These are phyloP conservation scores for Leptographium wingfieldii DNA, from an alignment of 2,329 filamentous ascomycete genomes.

Conservation along the genomic window DNA sequence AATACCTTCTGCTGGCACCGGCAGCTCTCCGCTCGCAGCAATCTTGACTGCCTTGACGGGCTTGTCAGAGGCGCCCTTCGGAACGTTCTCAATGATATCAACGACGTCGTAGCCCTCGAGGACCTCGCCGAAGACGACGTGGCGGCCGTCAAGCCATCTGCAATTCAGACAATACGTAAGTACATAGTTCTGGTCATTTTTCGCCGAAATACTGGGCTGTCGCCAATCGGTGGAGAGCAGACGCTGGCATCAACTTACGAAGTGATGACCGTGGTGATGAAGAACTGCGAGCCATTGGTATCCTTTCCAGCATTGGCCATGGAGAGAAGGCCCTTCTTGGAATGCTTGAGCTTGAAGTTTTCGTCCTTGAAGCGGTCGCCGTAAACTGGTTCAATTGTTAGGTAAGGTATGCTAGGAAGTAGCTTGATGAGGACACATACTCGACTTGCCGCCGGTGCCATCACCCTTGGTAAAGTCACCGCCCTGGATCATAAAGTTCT, in stretches of 20 bases:
- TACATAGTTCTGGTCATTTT: not conserved
- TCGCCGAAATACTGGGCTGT: not conserved
- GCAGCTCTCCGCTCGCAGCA: slow-evolving; percentile 70
- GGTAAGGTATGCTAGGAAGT: not conserved
- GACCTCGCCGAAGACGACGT: slow-evolving; percentile 84
- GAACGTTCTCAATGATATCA: slow-evolving; percentile 61
- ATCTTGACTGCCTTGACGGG: slow-evolving; percentile 61
- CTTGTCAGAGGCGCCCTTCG: slow-evolving; percentile 55
- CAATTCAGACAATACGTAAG: slow-evolving; percentile 5
- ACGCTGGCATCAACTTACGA: slow-evolving; percentile 34
- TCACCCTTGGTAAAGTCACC: slow-evolving; percentile 79
- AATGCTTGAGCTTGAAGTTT: slow-evolving; percentile 94
- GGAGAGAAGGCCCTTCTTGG: slow-evolving; percentile 69
- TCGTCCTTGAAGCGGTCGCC: slow-evolving; percentile 74
- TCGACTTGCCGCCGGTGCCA: slow-evolving; percentile 75
- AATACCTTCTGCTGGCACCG: slow-evolving; percentile 83
- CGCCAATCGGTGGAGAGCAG: not conserved
- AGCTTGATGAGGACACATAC: slow-evolving; percentile 31
- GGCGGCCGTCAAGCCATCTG: slow-evolving; percentile 70
- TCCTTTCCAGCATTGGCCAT: slow-evolving; percentile 80
- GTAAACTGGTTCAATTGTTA: slow-evolving; percentile 46
- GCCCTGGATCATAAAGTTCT: slow-evolving; percentile 84
- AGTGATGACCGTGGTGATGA: slow-evolving; percentile 76
- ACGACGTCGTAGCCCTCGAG: slow-evolving; percentile 75
- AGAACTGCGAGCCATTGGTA: slow-evolving; percentile 84